phyloP scores from a whole-genome alignment of 2,329 filamentous ascomycete genomes.

The Hypoxylon sp. region DNA sequence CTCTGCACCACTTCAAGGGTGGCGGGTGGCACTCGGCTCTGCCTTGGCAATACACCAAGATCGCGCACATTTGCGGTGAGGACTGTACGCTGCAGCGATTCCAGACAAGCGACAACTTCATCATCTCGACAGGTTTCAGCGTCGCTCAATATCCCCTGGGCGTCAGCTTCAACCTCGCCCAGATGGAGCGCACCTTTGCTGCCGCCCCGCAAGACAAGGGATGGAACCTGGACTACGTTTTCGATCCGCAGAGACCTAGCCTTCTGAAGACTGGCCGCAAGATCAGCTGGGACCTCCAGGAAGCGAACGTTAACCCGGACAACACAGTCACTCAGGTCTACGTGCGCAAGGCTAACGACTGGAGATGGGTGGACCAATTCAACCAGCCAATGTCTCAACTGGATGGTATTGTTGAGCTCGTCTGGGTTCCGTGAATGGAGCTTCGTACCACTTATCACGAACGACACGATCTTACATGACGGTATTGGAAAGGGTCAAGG shows the following conservation, averaged over 20 bases:
- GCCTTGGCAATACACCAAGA: constrained; percentile 64
- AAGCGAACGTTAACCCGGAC: constrained; percentile 56
- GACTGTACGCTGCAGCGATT: constrained; percentile 68
- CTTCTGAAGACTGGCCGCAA: constrained; percentile 59
- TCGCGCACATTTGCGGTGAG: constrained; percentile 66
- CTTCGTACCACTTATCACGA: constrained; percentile 3
- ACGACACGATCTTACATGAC: constrained; percentile 32
- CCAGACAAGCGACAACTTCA: constrained; percentile 60
- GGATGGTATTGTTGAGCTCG: constrained; percentile 64
- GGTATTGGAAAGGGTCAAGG: constrained; percentile 20
- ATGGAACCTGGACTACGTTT: constrained; percentile 60
- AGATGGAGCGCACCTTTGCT: constrained; percentile 62
- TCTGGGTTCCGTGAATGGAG: constrained; percentile 57
- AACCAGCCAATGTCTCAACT: constrained; percentile 59
- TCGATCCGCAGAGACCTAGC: constrained; percentile 58
- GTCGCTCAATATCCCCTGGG: constrained; percentile 64
- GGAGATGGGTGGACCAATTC: constrained; percentile 58
- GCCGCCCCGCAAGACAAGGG: constrained; percentile 57
- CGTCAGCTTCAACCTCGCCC: constrained; percentile 57
- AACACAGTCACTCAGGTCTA: constrained; percentile 62
- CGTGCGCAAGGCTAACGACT: constrained; percentile 60
- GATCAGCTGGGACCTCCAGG: constrained; percentile 62
- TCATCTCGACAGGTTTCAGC: constrained; percentile 67
- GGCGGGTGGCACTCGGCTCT: constrained; percentile 63
- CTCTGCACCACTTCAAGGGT: constrained; percentile 70